A percentile compares a stretch with the other conserved stretches of the same genome.
Evolutionary conservation across 2,329 filamentous ascomycete species (phyloP).

Genomic region (Ascochyta viciae-villosae): DNA sequence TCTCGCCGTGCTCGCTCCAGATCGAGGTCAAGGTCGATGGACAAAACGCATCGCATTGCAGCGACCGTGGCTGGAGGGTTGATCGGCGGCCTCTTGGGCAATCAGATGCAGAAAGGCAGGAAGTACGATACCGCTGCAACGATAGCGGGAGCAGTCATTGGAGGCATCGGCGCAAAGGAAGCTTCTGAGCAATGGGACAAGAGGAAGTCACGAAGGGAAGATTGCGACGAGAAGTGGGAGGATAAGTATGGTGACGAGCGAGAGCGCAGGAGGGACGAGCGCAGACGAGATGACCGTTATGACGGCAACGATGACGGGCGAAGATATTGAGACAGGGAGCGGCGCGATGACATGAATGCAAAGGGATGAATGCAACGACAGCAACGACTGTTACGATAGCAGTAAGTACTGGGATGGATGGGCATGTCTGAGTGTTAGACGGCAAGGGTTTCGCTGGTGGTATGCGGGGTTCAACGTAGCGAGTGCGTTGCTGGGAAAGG

Average conservation of each 20-base stretch:
- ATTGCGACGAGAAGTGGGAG: conserved; percentile 20
- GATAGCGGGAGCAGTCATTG: conserved; percentile 45
- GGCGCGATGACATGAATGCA: neutral
- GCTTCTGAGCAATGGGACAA: conserved; percentile 34
- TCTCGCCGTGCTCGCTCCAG: conserved; percentile 22
- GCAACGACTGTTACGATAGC: neutral
- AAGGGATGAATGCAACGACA: neutral
- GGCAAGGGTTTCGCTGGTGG: neutral
- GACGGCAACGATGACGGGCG: neutral
- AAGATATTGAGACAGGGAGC: neutral
- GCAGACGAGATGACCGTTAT: conserved; percentile 1
- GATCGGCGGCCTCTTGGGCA: conserved; percentile 43
- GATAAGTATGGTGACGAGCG: conserved; percentile 10
- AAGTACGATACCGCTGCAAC: conserved; percentile 41
- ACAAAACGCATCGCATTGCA: conserved; percentile 29
- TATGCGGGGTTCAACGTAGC: conserved; percentile 11
- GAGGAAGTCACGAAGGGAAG: conserved; percentile 15
- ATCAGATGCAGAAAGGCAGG: conserved; percentile 30
- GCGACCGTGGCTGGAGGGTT: conserved; percentile 44
- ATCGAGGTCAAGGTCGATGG: conserved; percentile 17
- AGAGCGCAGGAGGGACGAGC: conserved; percentile 11
- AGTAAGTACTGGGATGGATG: neutral
- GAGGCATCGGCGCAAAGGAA: conserved; percentile 43
- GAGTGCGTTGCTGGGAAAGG: neutral
- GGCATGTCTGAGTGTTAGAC: neutral